Evolutionary conservation across 2,329 filamentous ascomycete genomes (phyloP), one percentile per base, ranked within the genome.

Genomic region (Beauveria bassiana): DNA sequence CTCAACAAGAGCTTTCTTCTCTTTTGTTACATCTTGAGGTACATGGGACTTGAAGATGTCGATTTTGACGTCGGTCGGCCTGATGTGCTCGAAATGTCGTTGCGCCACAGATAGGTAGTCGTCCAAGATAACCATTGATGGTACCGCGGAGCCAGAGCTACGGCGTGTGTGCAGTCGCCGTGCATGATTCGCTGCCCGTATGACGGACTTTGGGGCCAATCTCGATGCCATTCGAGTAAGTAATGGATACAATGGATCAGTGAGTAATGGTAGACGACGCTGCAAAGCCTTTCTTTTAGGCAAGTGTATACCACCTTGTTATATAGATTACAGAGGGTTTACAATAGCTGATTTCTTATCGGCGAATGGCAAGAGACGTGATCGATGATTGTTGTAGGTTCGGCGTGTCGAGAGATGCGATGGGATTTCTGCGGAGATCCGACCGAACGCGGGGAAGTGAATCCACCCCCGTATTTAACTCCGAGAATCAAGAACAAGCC

Each of bases 101-200:
- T 73, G 71, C 1, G 86, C 82, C 63, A 88, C 76, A 65, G 75
- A 77, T 68, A 88, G 85, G 73, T 90, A 91, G 74, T 91, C 88
- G 68, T 91, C 88, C 2, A 91, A 78, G 65, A 91, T 82, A 22
- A 86, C 87, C 61, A 86, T 60, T 20, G 68, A 63, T 8, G 61
- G 61, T 5, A 43, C 40, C 2, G 43, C 34, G 7, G 62, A 40
- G 40, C 22, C 38, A 43, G 43, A 6, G 12, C 3, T 46, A 22
- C n/a, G 38, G 5, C 22, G 16, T 18, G 60, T 46, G 38, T 57
- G 43, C 18, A 50, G 16, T 46, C n/a, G 52, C 1, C 46, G 52
- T 18, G n/a, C 46, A 51, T 56, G 22, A n/a, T 26, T 22, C 18
- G 10, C 45, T 7, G 46, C 46, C 18, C 46, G 22, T 53, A 28